Percentiles rank a stretch among this genome's conserved stretches.
Evolutionary conservation across 164 flowering plant species (phyloP).

Genomic region (Piper betle): DNA sequence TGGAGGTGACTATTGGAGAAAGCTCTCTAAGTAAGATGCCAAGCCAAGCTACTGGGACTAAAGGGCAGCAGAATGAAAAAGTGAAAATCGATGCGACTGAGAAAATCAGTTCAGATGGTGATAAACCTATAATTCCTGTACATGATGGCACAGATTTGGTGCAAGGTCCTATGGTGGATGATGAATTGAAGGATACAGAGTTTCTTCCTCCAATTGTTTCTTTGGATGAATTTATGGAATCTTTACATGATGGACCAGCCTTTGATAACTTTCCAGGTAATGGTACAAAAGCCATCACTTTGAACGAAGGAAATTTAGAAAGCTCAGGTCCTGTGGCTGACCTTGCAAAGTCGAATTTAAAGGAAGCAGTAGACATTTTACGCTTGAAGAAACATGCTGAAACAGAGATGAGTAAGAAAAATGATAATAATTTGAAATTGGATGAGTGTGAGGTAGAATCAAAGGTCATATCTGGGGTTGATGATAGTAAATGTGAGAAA

Average conservation of each 20-base stretch:
- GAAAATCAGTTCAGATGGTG: constrained; percentile 7
- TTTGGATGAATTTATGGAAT: constrained; percentile 91
- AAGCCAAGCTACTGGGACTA: constrained; percentile 17
- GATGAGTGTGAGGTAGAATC: constrained; percentile 7
- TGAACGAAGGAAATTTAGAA: constrained; percentile 27
- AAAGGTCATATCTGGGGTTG: constrained; percentile 7
- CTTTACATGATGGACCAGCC: constrained; percentile 82
- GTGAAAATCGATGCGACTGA: constrained; percentile 9
- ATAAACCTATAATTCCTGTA: constrained; percentile 29
- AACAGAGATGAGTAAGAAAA: constrained; percentile 9
- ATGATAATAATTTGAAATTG: constrained; percentile 13
- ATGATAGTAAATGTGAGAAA: constrained; percentile 21
- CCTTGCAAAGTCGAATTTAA: constrained; percentile 17
- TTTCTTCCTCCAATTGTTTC: constrained; percentile 94
- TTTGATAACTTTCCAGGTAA: constrained; percentile 49
- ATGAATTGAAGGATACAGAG: constrained; percentile 61
- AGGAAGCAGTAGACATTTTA: constrained; percentile 10
- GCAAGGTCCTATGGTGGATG: constrained; percentile 75
- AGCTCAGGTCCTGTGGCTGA: constrained; percentile 17
- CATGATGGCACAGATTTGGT: constrained; percentile 54
- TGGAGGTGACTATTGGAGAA: constrained; percentile 54
- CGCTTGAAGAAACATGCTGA: constrained; percentile 15
- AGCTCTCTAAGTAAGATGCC: constrained; percentile 20
- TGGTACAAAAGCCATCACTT: constrained; percentile 19
- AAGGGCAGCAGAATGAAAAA: constrained; percentile 15